Evolutionary conservation across 2,329 filamentous ascomycete species (phyloP).

Genomic region (Didymella pomorum): DNA sequence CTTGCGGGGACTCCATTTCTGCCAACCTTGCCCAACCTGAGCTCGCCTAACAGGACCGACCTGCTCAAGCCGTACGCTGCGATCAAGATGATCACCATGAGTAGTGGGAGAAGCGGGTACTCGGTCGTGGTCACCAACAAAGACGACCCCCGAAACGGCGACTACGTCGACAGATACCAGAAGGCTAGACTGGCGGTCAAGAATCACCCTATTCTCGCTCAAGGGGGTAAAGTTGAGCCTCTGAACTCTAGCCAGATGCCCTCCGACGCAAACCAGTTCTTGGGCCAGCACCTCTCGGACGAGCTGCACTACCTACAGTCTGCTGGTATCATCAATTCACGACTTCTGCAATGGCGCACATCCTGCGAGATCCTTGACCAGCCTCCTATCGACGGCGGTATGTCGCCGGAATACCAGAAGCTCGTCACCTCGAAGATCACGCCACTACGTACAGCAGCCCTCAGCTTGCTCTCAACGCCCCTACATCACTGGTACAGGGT

Average conservation of each 20-base stretch:
- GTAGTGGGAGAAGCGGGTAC: constrained; percentile 71
- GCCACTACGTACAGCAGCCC: constrained; percentile 76
- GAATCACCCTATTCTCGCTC: constrained; percentile 83
- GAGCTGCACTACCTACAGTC: constrained; percentile 93
- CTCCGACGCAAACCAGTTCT: constrained; percentile 84
- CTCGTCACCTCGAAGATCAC: constrained; percentile 79
- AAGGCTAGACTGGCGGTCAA: constrained; percentile 85
- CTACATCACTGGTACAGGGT: constrained; percentile 85
- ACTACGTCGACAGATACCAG: constrained; percentile 86
- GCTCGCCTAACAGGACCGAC: constrained; percentile 64
- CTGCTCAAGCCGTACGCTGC: constrained; percentile 74
- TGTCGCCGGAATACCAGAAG: constrained; percentile 79
- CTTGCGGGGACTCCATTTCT: constrained; percentile 85
- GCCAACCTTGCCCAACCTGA: constrained; percentile 78
- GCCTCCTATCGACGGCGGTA: constrained; percentile 85
- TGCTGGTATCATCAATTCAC: constrained; percentile 78
- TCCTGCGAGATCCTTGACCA: constrained; percentile 79
- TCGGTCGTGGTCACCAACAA: constrained; percentile 78
- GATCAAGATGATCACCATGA: constrained; percentile 73
- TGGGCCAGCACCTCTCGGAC: constrained; percentile 87
- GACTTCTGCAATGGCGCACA: constrained; percentile 82
- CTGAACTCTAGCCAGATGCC: constrained; percentile 78
- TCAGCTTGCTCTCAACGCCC: constrained; percentile 79
- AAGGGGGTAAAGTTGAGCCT: constrained; percentile 78
- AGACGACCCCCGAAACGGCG: constrained; percentile 75